These are phyloP conservation scores for Alternaria longipes DNA, from an alignment of 2,329 filamentous ascomycete genomes.

Conservation along the genomic window DNA sequence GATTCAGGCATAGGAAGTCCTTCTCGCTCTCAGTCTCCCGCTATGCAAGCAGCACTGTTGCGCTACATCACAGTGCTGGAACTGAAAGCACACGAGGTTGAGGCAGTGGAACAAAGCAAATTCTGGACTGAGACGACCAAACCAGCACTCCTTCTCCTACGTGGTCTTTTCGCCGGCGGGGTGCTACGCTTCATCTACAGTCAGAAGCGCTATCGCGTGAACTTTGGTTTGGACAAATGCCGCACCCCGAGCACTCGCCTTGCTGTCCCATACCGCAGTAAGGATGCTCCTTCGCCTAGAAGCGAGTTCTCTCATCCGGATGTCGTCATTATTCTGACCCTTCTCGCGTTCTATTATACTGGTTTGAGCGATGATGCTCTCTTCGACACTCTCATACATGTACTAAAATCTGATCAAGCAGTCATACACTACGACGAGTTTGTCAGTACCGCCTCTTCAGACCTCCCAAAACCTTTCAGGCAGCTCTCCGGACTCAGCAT, in stretches of 20 bases:
- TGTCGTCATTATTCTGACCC: constrained; percentile 71
- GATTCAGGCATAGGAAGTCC: constrained; percentile 58
- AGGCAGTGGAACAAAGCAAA: constrained; percentile 13
- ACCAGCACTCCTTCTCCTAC: constrained; percentile 58
- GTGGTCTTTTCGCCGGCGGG: constrained; percentile 65
- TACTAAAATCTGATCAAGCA: constrained; percentile 63
- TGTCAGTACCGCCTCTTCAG: constrained; percentile 46
- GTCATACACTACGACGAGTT: constrained; percentile 62
- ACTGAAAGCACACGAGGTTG: constrained; percentile 43
- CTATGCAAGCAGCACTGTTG: constrained; percentile 45
- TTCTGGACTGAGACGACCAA: constrained; percentile 53
- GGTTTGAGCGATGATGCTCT: constrained; percentile 65
- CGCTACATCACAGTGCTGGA: constrained; percentile 58
- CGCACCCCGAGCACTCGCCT: constrained; percentile 62
- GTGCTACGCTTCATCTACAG: constrained; percentile 64
- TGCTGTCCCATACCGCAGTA: constrained; percentile 70
- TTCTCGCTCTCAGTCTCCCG: constrained; percentile 48
- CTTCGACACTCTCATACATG: constrained; percentile 56
- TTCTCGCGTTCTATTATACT: constrained; percentile 72
- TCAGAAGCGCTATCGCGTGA: constrained; percentile 70
- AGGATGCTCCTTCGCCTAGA: constrained; percentile 69
- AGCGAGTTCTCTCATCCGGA: constrained; percentile 76
- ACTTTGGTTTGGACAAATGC: constrained; percentile 65
- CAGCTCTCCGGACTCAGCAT: constrained; percentile 40
- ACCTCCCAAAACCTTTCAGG: constrained; percentile 51